Base-by-base conservation (phyloP, 495 filamentous ascomycete species). In the Xylaria nigripes region DNA sequence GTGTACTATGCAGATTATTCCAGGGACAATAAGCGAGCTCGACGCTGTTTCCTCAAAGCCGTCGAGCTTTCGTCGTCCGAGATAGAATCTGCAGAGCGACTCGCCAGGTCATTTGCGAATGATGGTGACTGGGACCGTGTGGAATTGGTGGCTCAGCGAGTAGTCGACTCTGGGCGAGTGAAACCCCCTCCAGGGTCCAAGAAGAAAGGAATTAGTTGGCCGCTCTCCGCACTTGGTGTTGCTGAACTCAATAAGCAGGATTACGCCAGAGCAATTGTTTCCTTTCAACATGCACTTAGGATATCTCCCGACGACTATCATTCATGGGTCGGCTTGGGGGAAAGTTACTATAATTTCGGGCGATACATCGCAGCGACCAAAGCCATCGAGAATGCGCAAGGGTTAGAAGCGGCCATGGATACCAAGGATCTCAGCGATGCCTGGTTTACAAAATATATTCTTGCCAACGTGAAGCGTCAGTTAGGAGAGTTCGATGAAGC, bases 381-480 rank as follows among this genome's bases (percentile, higher is more conserved):
- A 64, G 88, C 93, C 16, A 92, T 96, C 56, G 73, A 86, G 46
- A 83, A 91, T 61, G 90, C 92, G 0, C 81, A 89, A 57, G 74
- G 72, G 48, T 71, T 92, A 43, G 86, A 87, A 55, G 74, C 81
- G 48, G 69, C 80, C 4, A 61, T 72, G 2, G 68, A 72, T 30
- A 61, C 62, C 38, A 47, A 60, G 6, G 66, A 65, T 13, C 67
- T 72, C 15, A 74, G 74, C 9, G 84, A 91, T 38, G 83, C 80
- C 30, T 99, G 93, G 93, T 97, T 96, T 65, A 87, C 89, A 6
- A 85, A 87, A 58, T 95, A 96, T 63, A 95, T 99, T 83, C 77
- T 96, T n/a, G 92, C 90, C 2, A 96, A 99, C 55, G 86, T 97
- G 16, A 86, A 87, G 61, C 80, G 93, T 36, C 93, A 97, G 67